Evolutionary conservation across 306 rosid species (phyloP).

Genomic region (Cyamopsis tetragonoloba): DNA sequence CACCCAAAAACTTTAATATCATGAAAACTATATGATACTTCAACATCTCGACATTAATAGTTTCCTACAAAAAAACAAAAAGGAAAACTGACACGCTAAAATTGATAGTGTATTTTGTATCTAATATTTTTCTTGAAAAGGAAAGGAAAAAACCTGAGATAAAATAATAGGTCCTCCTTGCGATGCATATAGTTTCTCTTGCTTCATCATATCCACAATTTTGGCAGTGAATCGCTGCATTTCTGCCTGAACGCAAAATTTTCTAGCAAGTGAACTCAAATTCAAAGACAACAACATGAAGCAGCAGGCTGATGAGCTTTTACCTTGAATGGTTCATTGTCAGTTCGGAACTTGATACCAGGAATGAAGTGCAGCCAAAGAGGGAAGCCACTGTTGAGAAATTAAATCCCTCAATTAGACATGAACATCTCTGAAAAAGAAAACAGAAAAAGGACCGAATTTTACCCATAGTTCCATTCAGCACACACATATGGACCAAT

Average conservation of each 20-base stretch:
- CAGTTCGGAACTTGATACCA: slow-evolving; percentile 79
- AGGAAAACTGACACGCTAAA: background rate
- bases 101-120: background rate
- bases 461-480: slow-evolving; percentile 98
- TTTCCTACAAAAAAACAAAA: background rate
- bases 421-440: background rate
- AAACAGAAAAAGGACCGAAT: background rate
- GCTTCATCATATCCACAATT: slow-evolving; percentile 81
- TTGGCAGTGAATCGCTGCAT: slow-evolving; percentile 86
- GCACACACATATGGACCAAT: slow-evolving; percentile 98
- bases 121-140: background rate
- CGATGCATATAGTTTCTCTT: slow-evolving; percentile 83
- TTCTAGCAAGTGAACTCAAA: background rate
- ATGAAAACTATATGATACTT: background rate
- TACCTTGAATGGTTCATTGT: slow-evolving; percentile 93
- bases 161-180: slow-evolving; percentile 97
- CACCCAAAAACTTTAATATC: background rate
- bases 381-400: slow-evolving; percentile 81
- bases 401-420: slow-evolving; percentile 24
- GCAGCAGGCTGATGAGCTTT: background rate
- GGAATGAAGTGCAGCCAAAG: slow-evolving; percentile 91
- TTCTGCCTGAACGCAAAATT: slow-evolving; percentile 65
- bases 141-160: slow-evolving; percentile 63
- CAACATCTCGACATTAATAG: background rate
- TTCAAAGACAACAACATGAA: background rate